Base-by-base conservation (phyloP, 345 rosid genomes). In the Angophora floribunda region DNA sequence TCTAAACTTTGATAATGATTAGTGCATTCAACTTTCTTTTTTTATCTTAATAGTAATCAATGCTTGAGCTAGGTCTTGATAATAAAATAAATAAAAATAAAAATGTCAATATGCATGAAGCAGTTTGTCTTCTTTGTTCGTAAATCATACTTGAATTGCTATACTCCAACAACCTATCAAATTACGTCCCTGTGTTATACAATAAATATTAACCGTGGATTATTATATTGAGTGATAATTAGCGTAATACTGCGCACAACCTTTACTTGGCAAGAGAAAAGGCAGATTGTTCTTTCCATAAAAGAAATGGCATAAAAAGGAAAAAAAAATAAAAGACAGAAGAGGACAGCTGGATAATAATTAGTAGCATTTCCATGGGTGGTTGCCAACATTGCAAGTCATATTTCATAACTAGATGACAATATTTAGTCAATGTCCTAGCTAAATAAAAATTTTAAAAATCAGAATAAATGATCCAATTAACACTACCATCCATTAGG, bases 121-220 rank as follows among this genome's bases (percentile, higher is more conserved):
- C 0, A 0, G 1, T 57, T 57, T 0, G 0, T 10, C 63, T 57
- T 57, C 0, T 24, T 24, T 2, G 13, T 57, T 57, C 3, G 13
- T 57, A 24, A 57, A 57, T 57, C 3, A 4, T 24, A 4, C 13
- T 57, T 9, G 7, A 57, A 9, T 22, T 0, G 2, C 6, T 22
- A 22, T 22, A 9, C 3, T 57, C 13, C 28, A 57, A 57, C 28
- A 57, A 24, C 63, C 63, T 9, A 57, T 57, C 1, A 57, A 57
- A 57, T 57, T 24, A 57, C 0, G 3, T 0, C 2, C 13, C 0
- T 9, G 3, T 2, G 8, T 53, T 53, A 19, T 21, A 19, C 10
- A 53, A 21, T 21, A 21, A 53, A 7, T 24, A 57, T 9, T 57
- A 24, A 57, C 4, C 22, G 0, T 57, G 0, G 1, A 9, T 0